These are phyloP conservation scores for Vigna reflexopilosa DNA, from an alignment of 306 rosid genomes.

Conservation along the genomic window DNA sequence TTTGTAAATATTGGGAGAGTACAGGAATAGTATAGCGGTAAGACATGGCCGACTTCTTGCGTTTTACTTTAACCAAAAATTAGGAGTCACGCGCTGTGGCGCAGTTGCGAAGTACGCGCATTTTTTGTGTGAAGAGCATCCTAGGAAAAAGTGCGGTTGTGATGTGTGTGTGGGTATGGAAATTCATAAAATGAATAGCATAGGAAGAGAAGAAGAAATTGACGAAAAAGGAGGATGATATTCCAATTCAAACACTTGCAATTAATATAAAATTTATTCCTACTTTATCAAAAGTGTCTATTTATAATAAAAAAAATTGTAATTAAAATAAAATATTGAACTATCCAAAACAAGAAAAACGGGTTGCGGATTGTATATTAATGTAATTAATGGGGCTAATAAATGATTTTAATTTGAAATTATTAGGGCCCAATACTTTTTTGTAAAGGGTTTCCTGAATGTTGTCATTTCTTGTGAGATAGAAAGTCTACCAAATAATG, in stretches of 20 bases:
- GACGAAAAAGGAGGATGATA: too few relatives aligned
- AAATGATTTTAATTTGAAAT: conserved; percentile 30
- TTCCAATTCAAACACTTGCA: too few relatives aligned
- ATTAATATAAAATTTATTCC: too few relatives aligned
- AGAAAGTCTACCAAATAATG: conserved; percentile 15
- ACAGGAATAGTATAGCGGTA: background rate
- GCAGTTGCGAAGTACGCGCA: background rate
- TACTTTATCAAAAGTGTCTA: too few relatives aligned
- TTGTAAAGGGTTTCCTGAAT: background rate
- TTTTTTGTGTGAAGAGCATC: conserved; percentile 20
- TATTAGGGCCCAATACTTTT: background rate
- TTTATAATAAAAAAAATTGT: too few relatives aligned
- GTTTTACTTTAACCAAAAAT: conserved; percentile 23
- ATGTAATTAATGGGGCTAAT: background rate
- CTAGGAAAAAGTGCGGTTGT: conserved; percentile 1
- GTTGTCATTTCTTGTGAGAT: conserved; percentile 24
- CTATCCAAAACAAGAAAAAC: too few relatives aligned
- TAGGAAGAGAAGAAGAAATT: too few relatives aligned
- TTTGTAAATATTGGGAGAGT: background rate
- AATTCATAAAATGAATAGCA: too few relatives aligned
- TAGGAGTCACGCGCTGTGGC: conserved; percentile 23
- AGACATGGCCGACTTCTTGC: background rate
- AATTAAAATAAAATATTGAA: too few relatives aligned
- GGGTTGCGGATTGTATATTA: too few relatives aligned
- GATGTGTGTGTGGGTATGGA: background rate